Evolutionary conservation across 352 stramenopile species (phyloP).

Genomic region (Phytophthora rubi): DNA sequence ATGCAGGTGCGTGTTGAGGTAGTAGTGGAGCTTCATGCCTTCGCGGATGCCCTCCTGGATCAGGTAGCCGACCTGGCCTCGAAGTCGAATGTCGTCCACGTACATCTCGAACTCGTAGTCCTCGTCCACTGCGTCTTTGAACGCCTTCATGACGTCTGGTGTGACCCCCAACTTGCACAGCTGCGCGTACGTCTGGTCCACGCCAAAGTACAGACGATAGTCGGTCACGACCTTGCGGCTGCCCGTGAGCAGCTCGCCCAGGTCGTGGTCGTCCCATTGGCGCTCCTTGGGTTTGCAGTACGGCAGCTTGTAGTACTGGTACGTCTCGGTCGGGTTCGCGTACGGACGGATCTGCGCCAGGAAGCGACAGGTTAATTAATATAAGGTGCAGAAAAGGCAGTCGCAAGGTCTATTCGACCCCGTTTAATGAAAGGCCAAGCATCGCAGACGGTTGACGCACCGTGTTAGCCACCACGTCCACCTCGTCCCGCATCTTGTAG

Average conservation of each 20-base stretch:
- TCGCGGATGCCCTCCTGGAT: constrained; percentile 57
- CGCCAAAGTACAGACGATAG: constrained; percentile 84
- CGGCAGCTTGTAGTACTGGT: constrained; percentile 98
- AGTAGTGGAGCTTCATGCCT: constrained; percentile 83
- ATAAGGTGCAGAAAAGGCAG: too few species aligned
- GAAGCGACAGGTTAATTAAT: too few species aligned
- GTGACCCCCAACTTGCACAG: constrained; percentile 91
- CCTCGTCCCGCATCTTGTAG: constrained; percentile 68
- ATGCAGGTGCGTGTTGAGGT: constrained; percentile 96
- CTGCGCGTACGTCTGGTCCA: constrained; percentile 86
- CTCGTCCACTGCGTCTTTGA: constrained; percentile 97
- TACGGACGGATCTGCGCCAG: constrained; percentile 88
- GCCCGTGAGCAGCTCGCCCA: constrained; percentile 96
- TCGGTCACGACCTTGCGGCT: constrained; percentile 93
- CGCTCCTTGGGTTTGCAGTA: constrained; percentile 92
- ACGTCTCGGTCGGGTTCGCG: constrained; percentile 98
- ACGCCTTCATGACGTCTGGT: constrained; percentile 80
- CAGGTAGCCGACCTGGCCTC: constrained; percentile 94
- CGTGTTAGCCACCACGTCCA: constrained; percentile 78
- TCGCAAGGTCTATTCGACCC: too few species aligned
- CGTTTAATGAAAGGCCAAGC: neutral
- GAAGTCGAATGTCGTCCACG: constrained; percentile 97
- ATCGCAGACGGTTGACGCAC: constrained; percentile 28
- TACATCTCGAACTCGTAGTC: constrained; percentile 99
- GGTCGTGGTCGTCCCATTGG: constrained; percentile 89